Conservation (phyloP, 1,284 basidiomycete genomes). For the Ceratobasidium sp. region DNA sequence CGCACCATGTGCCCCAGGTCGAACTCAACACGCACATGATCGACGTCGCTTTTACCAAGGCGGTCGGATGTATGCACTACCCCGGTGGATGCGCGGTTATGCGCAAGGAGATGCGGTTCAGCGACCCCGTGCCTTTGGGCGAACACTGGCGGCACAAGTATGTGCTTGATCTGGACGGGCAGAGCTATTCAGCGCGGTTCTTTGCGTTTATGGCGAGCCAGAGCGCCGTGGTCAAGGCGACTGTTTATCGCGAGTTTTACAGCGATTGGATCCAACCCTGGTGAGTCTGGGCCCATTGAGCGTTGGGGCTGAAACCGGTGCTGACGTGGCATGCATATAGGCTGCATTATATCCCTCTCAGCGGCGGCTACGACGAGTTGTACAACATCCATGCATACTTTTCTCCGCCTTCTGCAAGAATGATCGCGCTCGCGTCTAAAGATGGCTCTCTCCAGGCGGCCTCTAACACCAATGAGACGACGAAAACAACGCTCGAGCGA, state of each 20-base stretch:
- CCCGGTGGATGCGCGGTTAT: conserved; percentile 79
- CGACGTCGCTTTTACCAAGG: conserved; percentile 89
- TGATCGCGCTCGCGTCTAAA: conserved; percentile 63
- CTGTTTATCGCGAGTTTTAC: conserved; percentile 90
- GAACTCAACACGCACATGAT: conserved; percentile 83
- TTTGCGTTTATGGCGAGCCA: conserved; percentile 88
- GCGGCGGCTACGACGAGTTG: conserved; percentile 85
- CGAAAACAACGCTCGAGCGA: conserved; percentile 52
- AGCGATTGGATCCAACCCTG: conserved; percentile 86
- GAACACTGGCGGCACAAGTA: conserved; percentile 94
- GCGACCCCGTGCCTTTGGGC: conserved; percentile 80
- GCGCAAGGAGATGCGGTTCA: conserved; percentile 75
- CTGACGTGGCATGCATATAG: conserved; percentile 57
- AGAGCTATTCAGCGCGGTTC: conserved; percentile 93
- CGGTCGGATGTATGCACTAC: conserved; percentile 56
- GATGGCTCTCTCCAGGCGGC: conserved; percentile 51
- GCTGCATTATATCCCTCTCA: conserved; percentile 94
- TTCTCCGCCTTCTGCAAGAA: conserved; percentile 77
- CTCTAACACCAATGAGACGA: conserved; percentile 50
- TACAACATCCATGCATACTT: conserved; percentile 94
- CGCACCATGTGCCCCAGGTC: conserved; percentile 65
- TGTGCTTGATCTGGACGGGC: conserved; percentile 90
- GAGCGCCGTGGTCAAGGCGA: conserved; percentile 89
- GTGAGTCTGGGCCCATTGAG: conserved; percentile 58
- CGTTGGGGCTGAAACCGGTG: conserved; percentile 51